A percentile compares a stretch with the other conserved stretches of the same genome.
phyloP scores from a whole-genome alignment of 495 filamentous ascomycete genomes.

The Aspergillus nidulans region DNA sequence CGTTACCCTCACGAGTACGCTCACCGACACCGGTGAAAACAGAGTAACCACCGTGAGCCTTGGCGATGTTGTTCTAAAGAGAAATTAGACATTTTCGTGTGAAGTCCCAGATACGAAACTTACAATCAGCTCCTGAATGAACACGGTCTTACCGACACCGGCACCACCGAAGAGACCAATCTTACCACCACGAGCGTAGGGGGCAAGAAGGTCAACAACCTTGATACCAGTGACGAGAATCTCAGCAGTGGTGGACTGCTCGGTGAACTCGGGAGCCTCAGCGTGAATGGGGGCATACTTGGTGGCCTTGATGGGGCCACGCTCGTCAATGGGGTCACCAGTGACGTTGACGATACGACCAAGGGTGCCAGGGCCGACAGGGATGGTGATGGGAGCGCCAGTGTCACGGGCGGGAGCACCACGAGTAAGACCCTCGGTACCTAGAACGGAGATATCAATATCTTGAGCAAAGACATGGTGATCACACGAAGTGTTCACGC shows the following conservation, averaged over 20 bases:
- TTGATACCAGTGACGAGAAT: constrained; percentile 99
- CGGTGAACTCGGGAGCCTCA: constrained; percentile 83
- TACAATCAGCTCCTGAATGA: constrained; percentile 99
- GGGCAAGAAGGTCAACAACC: constrained; percentile 97
- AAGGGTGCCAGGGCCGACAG: constrained; percentile 90
- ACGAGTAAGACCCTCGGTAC: constrained; percentile 98
- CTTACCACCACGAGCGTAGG: constrained; percentile 99
- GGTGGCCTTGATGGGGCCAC: constrained; percentile 90
- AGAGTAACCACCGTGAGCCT: constrained; percentile 99
- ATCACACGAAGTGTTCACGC: background rate
- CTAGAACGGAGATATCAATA: constrained; percentile 42
- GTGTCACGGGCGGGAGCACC: constrained; percentile 80
- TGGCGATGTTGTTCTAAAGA: constrained; percentile 94
- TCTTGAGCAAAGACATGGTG: background rate
- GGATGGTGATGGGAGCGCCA: constrained; percentile 92
- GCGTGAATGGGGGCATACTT: constrained; percentile 89
- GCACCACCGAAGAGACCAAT: constrained; percentile 99
- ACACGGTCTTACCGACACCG: constrained; percentile 99
- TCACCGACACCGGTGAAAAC: constrained; percentile 99
- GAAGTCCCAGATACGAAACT: constrained; percentile 14
- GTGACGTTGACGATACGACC: constrained; percentile 99
- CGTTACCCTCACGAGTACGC: constrained; percentile 99
- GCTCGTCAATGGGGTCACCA: constrained; percentile 99
- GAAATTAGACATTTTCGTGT: constrained; percentile 6
- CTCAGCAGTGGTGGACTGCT: constrained; percentile 93